These are phyloP conservation scores for Euphorbia corollata DNA, from an alignment of 441 rosid genomes.

Conservation along the genomic window DNA sequence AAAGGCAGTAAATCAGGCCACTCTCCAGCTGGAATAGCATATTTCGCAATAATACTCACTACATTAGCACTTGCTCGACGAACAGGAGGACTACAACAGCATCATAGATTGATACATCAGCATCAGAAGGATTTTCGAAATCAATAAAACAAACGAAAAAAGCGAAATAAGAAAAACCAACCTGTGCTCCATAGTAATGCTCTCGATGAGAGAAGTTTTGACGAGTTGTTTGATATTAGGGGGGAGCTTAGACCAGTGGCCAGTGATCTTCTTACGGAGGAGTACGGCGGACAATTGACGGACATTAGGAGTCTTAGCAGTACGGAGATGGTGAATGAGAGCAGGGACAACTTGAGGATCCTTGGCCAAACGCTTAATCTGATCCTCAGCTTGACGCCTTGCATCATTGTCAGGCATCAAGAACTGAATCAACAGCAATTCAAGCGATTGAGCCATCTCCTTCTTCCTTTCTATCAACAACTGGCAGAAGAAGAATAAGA, in stretches of 20 bases:
- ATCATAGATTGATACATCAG: constrained; percentile 3
- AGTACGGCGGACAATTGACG: constrained; percentile 99
- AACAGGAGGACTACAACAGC: constrained; percentile 64
- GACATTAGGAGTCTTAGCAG: constrained; percentile 96
- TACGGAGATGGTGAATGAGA: constrained; percentile 92
- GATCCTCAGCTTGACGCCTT: constrained; percentile 96
- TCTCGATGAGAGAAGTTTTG: constrained; percentile 84
- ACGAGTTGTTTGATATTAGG: constrained; percentile 76
- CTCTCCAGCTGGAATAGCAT: constrained; percentile 93
- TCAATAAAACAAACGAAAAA: too few species aligned
- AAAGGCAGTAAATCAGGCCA: constrained; percentile 93
- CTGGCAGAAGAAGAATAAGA: background rate
- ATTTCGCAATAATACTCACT: constrained; percentile 87
- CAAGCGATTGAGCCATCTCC: constrained; percentile 87
- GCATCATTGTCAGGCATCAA: constrained; percentile 99
- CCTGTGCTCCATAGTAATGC: constrained; percentile 98
- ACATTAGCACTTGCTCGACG: constrained; percentile 98
- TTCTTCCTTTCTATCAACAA: background rate
- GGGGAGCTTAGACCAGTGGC: constrained; percentile 94
- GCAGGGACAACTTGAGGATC: constrained; percentile 99
- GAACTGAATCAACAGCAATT: constrained; percentile 83
- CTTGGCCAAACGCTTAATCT: constrained; percentile 86
- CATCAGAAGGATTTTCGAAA: background rate
- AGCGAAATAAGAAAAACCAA: constrained; percentile 33
- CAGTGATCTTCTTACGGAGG: constrained; percentile 97